phyloP scores from a whole-genome alignment of 202 grass and related monocot genomes.

The Panicum virgatum region DNA sequence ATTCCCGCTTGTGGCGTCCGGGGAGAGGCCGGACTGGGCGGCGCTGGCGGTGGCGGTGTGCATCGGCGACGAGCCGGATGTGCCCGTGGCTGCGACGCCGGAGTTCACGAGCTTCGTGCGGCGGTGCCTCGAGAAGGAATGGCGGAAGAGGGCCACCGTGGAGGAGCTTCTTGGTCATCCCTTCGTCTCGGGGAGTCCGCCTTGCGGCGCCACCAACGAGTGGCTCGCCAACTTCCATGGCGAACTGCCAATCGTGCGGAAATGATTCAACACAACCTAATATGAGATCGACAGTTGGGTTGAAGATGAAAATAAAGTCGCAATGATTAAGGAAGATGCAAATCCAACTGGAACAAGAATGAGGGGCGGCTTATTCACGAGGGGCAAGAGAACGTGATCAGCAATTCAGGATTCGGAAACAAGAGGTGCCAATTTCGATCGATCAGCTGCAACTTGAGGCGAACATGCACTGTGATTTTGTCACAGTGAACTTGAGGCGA shows the following conservation, averaged over 20 bases:
- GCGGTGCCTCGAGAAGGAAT: conserved; percentile 50
- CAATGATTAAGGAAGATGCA: too few species aligned
- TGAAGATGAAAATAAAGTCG: too few species aligned
- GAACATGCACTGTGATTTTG: too few species aligned
- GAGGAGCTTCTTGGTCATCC: conserved; percentile 44
- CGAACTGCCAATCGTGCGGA: background rate
- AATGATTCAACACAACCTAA: background rate
- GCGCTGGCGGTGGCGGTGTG: conserved; percentile 32
- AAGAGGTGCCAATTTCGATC: background rate
- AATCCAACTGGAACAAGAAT: background rate
- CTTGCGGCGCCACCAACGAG: background rate
- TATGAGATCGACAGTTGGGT: background rate
- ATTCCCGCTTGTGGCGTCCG: conserved; percentile 36
- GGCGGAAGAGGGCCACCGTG: conserved; percentile 44
- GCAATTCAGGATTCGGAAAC: background rate
- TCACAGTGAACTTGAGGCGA: too few species aligned
- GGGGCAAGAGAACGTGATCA: background rate
- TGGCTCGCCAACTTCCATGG: background rate
- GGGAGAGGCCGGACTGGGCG: conserved; percentile 37
- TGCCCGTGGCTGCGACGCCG: conserved; percentile 30
- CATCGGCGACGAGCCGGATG: conserved; percentile 13
- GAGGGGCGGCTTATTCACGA: background rate
- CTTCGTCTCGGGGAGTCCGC: conserved; percentile 8
- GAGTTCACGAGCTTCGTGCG: conserved; percentile 42
- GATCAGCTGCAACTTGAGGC: background rate